phyloP scores from a whole-genome alignment of 768 basidiomycete genomes.

The Suillus subluteus region DNA sequence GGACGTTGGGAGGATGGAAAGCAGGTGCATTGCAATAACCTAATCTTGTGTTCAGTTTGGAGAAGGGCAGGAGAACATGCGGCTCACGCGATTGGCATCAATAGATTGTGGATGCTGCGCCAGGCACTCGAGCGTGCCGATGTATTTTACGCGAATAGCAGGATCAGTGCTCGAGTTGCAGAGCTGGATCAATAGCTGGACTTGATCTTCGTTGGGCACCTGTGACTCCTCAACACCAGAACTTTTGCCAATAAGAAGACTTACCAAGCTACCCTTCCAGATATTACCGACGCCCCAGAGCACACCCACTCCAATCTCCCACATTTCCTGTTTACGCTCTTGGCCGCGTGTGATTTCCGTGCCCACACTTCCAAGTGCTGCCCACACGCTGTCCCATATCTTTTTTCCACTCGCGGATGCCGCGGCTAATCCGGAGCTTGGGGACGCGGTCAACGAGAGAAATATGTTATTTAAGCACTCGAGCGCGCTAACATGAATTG shows the following conservation, averaged over 20 bases:
- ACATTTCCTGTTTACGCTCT: slow-evolving; percentile 72
- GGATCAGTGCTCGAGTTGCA: slow-evolving; percentile 59
- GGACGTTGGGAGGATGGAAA: slow-evolving; percentile 61
- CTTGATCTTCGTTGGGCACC: slow-evolving; percentile 64
- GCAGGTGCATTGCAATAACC: slow-evolving; percentile 66
- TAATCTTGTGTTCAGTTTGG: slow-evolving; percentile 26
- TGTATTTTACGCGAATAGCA: slow-evolving; percentile 69
- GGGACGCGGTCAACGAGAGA: slow-evolving; percentile 63
- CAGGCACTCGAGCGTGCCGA: slow-evolving; percentile 85
- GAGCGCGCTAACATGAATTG: slow-evolving; percentile 82
- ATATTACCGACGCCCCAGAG: slow-evolving; percentile 87
- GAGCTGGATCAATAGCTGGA: slow-evolving; percentile 66
- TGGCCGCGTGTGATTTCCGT: slow-evolving; percentile 63
- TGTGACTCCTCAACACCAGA: slow-evolving; percentile 28
- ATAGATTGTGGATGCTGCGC: slow-evolving; percentile 69
- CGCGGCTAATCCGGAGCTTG: slow-evolving; percentile 43
- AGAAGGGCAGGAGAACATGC: slow-evolving; percentile 36
- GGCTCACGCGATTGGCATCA: slow-evolving; percentile 51
- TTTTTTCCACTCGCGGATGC: slow-evolving; percentile 52
- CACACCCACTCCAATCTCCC: slow-evolving; percentile 80
- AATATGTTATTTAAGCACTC: slow-evolving; percentile 93
- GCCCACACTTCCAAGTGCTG: slow-evolving; percentile 59
- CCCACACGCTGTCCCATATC: slow-evolving; percentile 73
- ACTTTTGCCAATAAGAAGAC: slow-evolving; percentile 19
- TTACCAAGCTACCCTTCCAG: slow-evolving; percentile 70